Conservation (phyloP, 2,329 filamentous ascomycete genomes). For the Colletotrichum tanaceti region DNA sequence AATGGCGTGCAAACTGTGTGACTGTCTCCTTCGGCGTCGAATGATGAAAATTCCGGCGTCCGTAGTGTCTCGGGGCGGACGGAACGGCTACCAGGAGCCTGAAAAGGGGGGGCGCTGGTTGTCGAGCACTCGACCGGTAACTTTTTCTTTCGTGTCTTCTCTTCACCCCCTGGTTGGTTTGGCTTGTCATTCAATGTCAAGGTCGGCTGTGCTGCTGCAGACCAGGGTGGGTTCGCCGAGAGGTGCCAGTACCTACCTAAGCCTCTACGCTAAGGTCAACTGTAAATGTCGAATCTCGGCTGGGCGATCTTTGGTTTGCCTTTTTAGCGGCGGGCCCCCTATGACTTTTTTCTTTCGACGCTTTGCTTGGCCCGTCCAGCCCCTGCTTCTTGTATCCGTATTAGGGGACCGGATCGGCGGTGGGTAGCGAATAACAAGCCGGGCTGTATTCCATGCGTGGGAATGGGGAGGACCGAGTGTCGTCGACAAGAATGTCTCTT, state of each 20-base stretch:
- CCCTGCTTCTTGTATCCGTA: constrained; percentile 13
- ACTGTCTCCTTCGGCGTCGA: neutral
- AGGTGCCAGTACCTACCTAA: neutral
- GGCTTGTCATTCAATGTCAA: constrained; percentile 4
- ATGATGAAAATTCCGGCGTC: neutral
- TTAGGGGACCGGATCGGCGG: neutral
- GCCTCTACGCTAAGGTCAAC: neutral
- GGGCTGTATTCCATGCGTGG: neutral
- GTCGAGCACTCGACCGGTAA: neutral
- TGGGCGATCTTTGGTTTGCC: constrained; percentile 32
- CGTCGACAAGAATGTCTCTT: neutral
- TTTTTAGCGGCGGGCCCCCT: constrained; percentile 31
- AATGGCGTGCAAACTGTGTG: neutral
- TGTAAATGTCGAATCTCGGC: constrained; percentile 31
- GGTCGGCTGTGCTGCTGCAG: constrained; percentile 9
- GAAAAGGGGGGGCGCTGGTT: constrained; percentile 1
- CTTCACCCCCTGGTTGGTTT: constrained; percentile 11
- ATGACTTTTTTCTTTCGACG: constrained; percentile 10
- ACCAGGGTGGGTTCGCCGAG: constrained; percentile 14
- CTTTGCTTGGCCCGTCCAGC: constrained; percentile 21
- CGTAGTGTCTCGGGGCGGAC: neutral
- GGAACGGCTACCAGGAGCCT: neutral
- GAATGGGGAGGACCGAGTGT: constrained; percentile 1
- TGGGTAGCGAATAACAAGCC: neutral
- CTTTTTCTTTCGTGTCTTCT: neutral